A percentile compares a stretch with the other conserved stretches of the same genome.
phyloP scores from a whole-genome alignment of 345 rosid species.

The Citrus cavaleriei region DNA sequence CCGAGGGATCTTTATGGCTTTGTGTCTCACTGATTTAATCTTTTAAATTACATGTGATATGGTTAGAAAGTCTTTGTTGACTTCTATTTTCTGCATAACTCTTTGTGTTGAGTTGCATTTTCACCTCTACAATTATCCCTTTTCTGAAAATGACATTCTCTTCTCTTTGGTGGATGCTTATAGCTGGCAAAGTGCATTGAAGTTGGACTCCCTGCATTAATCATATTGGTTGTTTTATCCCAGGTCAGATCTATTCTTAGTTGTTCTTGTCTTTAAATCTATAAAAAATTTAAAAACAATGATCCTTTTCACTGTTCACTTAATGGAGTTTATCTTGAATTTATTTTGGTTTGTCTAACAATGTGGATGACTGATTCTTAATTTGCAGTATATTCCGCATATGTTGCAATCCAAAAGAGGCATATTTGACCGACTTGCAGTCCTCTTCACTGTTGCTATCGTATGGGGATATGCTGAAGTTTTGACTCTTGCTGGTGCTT shows the following conservation, averaged over 20 bases:
- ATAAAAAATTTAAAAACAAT: not conserved
- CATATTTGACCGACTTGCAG: slow-evolving; percentile 47
- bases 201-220: slow-evolving; percentile 77
- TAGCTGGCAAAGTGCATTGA: slow-evolving; percentile 77
- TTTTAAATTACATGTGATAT: not conserved
- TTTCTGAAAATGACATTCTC: slow-evolving; percentile 4
- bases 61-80: not conserved
- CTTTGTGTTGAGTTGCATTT: not conserved
- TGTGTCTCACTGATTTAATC: not conserved
- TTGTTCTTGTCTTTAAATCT: not conserved
- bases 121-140: not conserved
- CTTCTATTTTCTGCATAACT: not conserved
- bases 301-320: not conserved
- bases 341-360: slow-evolving; percentile 1
- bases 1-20: not conserved
- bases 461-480: slow-evolving; percentile 79
- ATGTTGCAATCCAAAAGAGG: slow-evolving; percentile 30
- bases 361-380: not conserved
- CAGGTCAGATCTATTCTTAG: slow-evolving; percentile 48
- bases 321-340: not conserved
- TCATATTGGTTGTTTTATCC: slow-evolving; percentile 59
- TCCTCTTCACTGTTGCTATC: slow-evolving; percentile 52
- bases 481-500: slow-evolving; percentile 81
- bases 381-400: slow-evolving; percentile 30
- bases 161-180: slow-evolving; percentile 19